phyloP scores from a whole-genome alignment of 495 filamentous ascomycete genomes.

The Neurospora tetrasperma region DNA sequence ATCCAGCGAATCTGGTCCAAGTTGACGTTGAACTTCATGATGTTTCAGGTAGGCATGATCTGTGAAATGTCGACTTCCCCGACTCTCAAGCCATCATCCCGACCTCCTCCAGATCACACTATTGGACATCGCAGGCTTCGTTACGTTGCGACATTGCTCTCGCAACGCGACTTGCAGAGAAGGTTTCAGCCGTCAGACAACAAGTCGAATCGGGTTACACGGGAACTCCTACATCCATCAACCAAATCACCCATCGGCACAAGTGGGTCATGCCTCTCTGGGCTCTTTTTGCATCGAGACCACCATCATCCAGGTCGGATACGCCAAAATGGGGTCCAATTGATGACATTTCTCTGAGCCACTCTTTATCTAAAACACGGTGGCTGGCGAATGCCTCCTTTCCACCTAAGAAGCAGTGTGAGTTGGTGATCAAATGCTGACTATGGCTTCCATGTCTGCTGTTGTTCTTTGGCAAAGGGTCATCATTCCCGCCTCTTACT shows the following conservation, averaged over 20 bases:
- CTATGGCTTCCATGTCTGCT: background rate
- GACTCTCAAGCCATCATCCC: background rate
- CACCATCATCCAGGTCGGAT: background rate
- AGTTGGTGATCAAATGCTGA: background rate
- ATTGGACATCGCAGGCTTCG: background rate
- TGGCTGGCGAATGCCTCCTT: background rate
- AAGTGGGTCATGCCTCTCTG: background rate
- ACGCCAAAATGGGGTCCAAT: background rate
- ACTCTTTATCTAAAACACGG: background rate
- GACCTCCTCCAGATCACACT: background rate
- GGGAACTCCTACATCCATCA: background rate
- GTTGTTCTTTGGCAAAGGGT: background rate
- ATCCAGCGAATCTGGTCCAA: background rate
- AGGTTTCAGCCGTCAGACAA: background rate
- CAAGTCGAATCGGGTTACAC: background rate
- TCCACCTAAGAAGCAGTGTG: background rate
- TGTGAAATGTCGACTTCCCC: background rate
- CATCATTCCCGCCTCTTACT: background rate
- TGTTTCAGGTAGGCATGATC: background rate
- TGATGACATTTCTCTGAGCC: background rate
- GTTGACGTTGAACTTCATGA: background rate
- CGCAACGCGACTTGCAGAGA: background rate
- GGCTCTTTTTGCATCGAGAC: background rate
- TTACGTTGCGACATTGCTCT: background rate
- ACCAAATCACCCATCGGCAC: background rate